Evolutionary conservation across 345 rosid genomes (phyloP), one percentile per base, ranked within the genome.

Genomic region (Physaria fendleri): DNA sequence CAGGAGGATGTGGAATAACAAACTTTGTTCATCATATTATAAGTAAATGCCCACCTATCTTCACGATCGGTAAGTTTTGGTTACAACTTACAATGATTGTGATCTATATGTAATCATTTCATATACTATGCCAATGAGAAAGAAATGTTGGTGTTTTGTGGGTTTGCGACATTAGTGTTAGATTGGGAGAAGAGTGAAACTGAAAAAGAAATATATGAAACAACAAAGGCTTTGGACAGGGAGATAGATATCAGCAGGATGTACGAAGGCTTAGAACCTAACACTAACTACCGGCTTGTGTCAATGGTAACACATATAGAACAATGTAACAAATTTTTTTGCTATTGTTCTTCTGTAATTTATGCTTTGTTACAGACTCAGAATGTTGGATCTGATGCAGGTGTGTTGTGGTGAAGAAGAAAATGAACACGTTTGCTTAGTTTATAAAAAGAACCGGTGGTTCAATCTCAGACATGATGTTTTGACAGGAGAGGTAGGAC

Each of bases 1-100:
- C 6, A 8, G 69, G 69, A 64, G 69, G 69, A 1, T 64, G 69
- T 34, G 62, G 62, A 53, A 24, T 6, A 25, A 8, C 5, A 43
- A 64, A 54, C 29, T 2, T 6, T 16, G 21, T 54, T 54, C 44
- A 16, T 17, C 62, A 54, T 2, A 11, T 32, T 12, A 42, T 64
- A 33, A 52, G 20, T 40, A 53, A 22, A 53, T 16, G 18, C 20
- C 69, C 69, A 4, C 27, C 53, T 20, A 22, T 64, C 43, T 53
- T 64, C 14, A 53, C 12, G 4, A 64, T 64, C 10, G 45, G 61
- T 64, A 42, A 52, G 44, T 8, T 53, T 23, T 45, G 39, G n/a
- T n/a, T n/a, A n/a, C n/a, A n/a, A 30, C 23, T 17, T 17, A 64
- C 43, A 35, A 43, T 30, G 32, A 20, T 20, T 21, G 13, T 52